Evolutionary conservation across 768 basidiomycete genomes (phyloP).

Genomic region (Boletus rubroflammeus): DNA sequence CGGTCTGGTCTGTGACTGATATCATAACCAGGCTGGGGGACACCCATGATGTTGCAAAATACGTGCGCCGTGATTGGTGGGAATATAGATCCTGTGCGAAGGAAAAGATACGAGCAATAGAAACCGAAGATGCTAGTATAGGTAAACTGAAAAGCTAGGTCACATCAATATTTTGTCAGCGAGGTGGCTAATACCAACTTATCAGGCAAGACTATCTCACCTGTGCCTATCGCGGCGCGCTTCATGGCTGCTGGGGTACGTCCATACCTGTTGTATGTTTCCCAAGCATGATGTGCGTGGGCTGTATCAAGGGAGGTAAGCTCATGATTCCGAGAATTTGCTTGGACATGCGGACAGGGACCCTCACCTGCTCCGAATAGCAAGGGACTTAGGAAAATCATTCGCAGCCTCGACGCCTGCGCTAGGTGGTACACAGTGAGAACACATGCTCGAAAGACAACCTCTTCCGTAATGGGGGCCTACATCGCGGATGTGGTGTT

Average conservation of each 20-base stretch:
- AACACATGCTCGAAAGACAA: slow-evolving; percentile 86
- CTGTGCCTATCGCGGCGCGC: slow-evolving; percentile 50
- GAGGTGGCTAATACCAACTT: slow-evolving; percentile 2
- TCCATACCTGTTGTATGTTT: slow-evolving; percentile 74
- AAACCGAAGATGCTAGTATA: slow-evolving; percentile 95
- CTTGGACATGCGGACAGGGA: neutral
- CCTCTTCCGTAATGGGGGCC: slow-evolving; percentile 91
- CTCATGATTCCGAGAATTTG: neutral
- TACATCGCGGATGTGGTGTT: slow-evolving; percentile 26
- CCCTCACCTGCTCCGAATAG: slow-evolving; percentile 82
- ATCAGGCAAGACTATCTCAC: slow-evolving; percentile 39
- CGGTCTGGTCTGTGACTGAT: slow-evolving; percentile 47
- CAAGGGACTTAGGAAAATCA: slow-evolving; percentile 80
- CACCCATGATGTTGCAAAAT: slow-evolving; percentile 93
- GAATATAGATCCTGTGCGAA: slow-evolving; percentile 78
- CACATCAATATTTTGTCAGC: slow-evolving; percentile 9
- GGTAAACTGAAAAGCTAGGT: slow-evolving; percentile 74
- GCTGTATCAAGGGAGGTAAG: slow-evolving; percentile 44
- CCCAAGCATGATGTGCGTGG: slow-evolving; percentile 91
- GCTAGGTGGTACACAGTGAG: slow-evolving; percentile 70
- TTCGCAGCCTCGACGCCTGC: slow-evolving; percentile 46
- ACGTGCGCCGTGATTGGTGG: slow-evolving; percentile 78
- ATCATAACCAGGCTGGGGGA: slow-evolving; percentile 67
- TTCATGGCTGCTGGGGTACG: slow-evolving; percentile 60
- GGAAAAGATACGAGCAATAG: slow-evolving; percentile 80